Conservation (phyloP, 1,284 basidiomycete genomes). For the Gymnopus androsaceus region DNA sequence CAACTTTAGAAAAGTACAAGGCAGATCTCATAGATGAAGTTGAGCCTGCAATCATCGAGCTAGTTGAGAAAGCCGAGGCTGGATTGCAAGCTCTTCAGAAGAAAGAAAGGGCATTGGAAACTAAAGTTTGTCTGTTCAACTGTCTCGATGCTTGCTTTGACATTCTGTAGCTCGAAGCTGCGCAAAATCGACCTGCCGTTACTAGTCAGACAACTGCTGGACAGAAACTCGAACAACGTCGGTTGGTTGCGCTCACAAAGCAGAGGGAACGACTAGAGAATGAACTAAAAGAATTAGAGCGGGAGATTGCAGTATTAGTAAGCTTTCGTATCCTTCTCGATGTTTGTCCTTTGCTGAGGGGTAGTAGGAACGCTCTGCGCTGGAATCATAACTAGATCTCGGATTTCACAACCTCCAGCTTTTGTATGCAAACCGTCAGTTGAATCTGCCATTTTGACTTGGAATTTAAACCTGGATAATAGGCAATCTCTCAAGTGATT, state of each 20-base stretch:
- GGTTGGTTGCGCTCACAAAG: conserved; percentile 60
- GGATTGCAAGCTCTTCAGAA: conserved; percentile 61
- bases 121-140: conserved; percentile 46
- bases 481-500: no score
- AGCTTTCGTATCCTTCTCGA: no score
- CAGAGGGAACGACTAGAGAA: conserved; percentile 64
- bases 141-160: neutral
- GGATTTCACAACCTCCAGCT: no score
- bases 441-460: no score
- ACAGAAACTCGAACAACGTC: conserved; percentile 64
- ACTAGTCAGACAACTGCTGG: conserved; percentile 53
- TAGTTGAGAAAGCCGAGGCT: conserved; percentile 69
- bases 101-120: conserved; percentile 57
- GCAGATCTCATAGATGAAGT: conserved; percentile 73
- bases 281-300: conserved; percentile 55
- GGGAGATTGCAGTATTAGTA: conserved; percentile 60
- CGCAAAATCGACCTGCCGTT: conserved; percentile 46
- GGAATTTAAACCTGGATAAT: no score
- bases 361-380: no score
- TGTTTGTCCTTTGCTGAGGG: no score
- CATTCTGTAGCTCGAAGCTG: conserved; percentile 53
- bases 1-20: conserved; percentile 68
- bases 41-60: conserved; percentile 74
- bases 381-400: no score
- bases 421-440: no score